phyloP scores from a whole-genome alignment of 495 filamentous ascomycete species.

The Xylaria grammica region DNA sequence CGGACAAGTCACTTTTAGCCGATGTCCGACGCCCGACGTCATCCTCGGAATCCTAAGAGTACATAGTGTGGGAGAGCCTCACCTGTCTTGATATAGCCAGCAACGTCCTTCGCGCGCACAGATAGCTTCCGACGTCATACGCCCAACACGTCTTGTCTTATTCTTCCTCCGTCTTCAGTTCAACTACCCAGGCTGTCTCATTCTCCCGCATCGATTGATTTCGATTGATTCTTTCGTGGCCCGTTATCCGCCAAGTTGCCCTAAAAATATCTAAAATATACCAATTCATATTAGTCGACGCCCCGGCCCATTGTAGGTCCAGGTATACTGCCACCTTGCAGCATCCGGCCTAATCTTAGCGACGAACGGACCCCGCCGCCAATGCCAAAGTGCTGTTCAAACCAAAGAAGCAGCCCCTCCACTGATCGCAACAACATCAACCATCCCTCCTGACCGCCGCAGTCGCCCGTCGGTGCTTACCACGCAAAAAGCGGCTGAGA shows the following conservation, averaged over 20 bases:
- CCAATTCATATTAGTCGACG: conserved; percentile 4
- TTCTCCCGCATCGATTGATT: not conserved
- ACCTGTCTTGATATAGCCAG: conserved; percentile 7
- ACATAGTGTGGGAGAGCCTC: conserved; percentile 11
- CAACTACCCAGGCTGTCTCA: not conserved
- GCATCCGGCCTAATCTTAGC: conserved; percentile 7
- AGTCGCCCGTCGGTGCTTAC: not conserved
- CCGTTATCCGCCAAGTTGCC: not conserved
- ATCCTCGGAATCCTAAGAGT: conserved; percentile 5
- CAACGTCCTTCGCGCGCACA: conserved; percentile 8
- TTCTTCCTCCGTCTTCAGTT: conserved; percentile 1
- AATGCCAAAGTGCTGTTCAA: conserved; percentile 6
- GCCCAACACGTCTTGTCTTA: not conserved
- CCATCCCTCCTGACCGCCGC: not conserved
- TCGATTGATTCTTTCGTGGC: conserved; percentile 7
- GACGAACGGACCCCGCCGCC: conserved; percentile 6
- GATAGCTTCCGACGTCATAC: conserved; percentile 17
- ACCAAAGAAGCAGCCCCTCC: not conserved
- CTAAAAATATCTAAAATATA: not conserved
- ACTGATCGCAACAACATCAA: not conserved
- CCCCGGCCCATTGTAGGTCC: not conserved
- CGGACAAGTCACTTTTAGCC: not conserved
- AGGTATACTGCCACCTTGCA: conserved; percentile 2
- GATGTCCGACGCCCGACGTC: conserved; percentile 7
- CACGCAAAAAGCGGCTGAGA: conserved; percentile 2